Evolutionary conservation across 805 yeast genomes (phyloP), one percentile per base, ranked within the genome.

Genomic region (Lipomyces japonicus): DNA sequence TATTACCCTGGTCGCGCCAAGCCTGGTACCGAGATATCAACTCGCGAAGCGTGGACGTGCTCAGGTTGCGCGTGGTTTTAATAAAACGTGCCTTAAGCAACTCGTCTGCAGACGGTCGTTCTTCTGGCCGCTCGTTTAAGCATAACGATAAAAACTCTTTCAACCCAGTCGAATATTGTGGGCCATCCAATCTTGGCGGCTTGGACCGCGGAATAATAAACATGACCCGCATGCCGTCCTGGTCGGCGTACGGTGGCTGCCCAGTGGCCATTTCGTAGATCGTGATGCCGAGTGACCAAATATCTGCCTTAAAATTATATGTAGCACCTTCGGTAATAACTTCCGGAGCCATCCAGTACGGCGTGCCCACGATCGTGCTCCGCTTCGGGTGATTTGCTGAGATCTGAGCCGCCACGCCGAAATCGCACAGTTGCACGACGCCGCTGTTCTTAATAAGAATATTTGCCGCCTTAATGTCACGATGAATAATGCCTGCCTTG

Each of bases 381-480:
- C 98, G 75, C 65, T 89, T 87, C 40, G 82, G 66, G 18, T 81
- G 79, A 34, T 82, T 77, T 32, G 90, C 76, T 2, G 95, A 80
- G 39, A 90, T 72, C 65, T 88, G 91, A 1, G 97, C 97, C 0
- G 99, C 98, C 21, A 95, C 98, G 28, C 99, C 99, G 69, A 93
- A 93, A 68, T 93, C 99, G 74, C 97, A 91, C 39, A 93, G 75
- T 63, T 86, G 87, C 3, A 95, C 95, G 45, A 77, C 78, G 4
- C 98, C 99, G 42, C 86, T 95, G 59, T 86, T 86, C 2, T 90
- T 78, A 45, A 93, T 84, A 54, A 93, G 75, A 10, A 93, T 87
- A 65, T 93, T 93, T 0, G 98, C 99, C 1, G 97, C 96, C 68
- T 93, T 93, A 61, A 93, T 79, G 68, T 93, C 99, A 60, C 99